phyloP scores from a whole-genome alignment of 1,139 yeast genomes.

The Taphrina deformans region DNA sequence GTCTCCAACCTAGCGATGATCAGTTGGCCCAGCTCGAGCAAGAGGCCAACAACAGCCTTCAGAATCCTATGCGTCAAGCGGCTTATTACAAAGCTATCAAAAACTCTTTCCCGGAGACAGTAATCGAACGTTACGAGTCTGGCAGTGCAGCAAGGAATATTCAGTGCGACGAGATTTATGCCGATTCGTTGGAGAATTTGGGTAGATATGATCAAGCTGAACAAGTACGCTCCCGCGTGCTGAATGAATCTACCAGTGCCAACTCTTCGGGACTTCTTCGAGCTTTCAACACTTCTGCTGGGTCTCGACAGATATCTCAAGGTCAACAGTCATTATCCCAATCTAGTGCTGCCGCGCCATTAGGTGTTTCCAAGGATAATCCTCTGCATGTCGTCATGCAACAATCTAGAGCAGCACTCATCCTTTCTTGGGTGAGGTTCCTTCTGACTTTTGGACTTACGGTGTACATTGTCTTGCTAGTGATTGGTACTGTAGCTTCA shows the following conservation, averaged over 20 bases:
- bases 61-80: conserved; percentile 55
- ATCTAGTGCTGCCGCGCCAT: neutral
- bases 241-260: neutral
- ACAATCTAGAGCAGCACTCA: conserved; percentile 72
- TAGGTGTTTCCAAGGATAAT: conserved; percentile 41
- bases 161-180: conserved; percentile 73
- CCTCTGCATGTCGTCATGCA: conserved; percentile 91
- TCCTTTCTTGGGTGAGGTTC: conserved; percentile 90
- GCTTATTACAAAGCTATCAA: conserved; percentile 73
- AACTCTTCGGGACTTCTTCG: neutral
- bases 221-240: conserved; percentile 8
- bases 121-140: conserved; percentile 86
- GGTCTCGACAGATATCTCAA: neutral
- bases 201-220: conserved; percentile 23
- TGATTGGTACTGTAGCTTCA: conserved; percentile 55
- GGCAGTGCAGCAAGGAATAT: conserved; percentile 80
- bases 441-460: conserved; percentile 71
- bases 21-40: conserved; percentile 10
- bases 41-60: conserved; percentile 6
- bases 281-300: neutral
- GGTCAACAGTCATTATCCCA: neutral
- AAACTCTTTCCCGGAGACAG: conserved; percentile 87
- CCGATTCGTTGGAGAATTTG: conserved; percentile 17
- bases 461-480: conserved; percentile 60
- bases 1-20: conserved; percentile 3